Evolutionary conservation across 495 filamentous ascomycete genomes (phyloP).

Genomic region (Xylona heveae): DNA sequence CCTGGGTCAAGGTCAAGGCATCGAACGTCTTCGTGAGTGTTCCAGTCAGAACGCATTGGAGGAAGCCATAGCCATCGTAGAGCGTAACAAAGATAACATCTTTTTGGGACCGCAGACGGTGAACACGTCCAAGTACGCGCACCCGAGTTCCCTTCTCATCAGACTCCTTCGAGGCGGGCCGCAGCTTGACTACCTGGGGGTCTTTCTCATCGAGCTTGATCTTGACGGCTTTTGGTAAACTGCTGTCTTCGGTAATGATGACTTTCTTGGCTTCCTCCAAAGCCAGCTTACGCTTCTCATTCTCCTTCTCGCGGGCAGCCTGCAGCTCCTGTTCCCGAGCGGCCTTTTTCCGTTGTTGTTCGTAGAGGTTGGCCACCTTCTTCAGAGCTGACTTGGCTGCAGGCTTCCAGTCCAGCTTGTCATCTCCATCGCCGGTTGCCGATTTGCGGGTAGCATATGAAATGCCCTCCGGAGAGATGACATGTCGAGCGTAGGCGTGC

Average conservation of each 20-base stretch:
- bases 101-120: slow-evolving; percentile 69
- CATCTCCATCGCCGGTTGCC: slow-evolving; percentile 38
- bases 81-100: slow-evolving; percentile 73
- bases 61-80: slow-evolving; percentile 68
- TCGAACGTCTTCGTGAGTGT: slow-evolving; percentile 83
- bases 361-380: slow-evolving; percentile 37
- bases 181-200: slow-evolving; percentile 16
- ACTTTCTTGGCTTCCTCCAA: slow-evolving; percentile 83
- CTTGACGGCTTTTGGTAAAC: slow-evolving; percentile 55
- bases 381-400: slow-evolving; percentile 40
- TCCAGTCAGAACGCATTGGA: slow-evolving; percentile 77
- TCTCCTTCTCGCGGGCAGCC: slow-evolving; percentile 49
- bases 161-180: slow-evolving; percentile 12
- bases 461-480: slow-evolving; percentile 28
- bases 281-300: slow-evolving; percentile 38
- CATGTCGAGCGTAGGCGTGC: slow-evolving; percentile 54
- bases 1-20: slow-evolving; percentile 67
- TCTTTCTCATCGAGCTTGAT: slow-evolving; percentile 43
- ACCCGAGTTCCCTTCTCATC: slow-evolving; percentile 49
- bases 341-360: slow-evolving; percentile 22
- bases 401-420: slow-evolving; percentile 49
- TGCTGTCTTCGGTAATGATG: slow-evolving; percentile 54
- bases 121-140: slow-evolving; percentile 66
- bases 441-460: slow-evolving; percentile 51
- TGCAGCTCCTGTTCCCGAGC: slow-evolving; percentile 26